phyloP scores from a whole-genome alignment of 1,284 basidiomycete species.

The Kalmanozyma brasiliensis region DNA sequence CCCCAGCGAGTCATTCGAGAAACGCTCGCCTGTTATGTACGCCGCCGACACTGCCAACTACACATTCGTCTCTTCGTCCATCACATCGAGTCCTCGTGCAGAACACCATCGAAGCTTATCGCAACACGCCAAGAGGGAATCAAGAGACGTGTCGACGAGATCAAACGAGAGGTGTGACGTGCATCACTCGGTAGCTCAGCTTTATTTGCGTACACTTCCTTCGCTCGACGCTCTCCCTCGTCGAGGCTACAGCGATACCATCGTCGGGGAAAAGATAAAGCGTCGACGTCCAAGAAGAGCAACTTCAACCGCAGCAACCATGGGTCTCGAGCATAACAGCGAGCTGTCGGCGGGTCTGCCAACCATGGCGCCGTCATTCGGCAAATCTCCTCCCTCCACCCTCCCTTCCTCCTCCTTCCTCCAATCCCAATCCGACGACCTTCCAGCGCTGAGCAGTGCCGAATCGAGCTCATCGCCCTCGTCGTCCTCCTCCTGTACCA shows the following conservation, averaged over 20 bases:
- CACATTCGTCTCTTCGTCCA: constrained; percentile 2
- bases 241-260: constrained; percentile 1
- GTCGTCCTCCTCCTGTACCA: neutral
- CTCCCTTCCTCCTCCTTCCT: constrained; percentile 4
- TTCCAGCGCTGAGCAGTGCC: constrained; percentile 17
- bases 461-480: constrained; percentile 20
- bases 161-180: constrained; percentile 28
- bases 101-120: too few relatives aligned
- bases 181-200: constrained; percentile 30
- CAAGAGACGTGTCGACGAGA: neutral
- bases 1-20: neutral
- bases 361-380: constrained; percentile 2
- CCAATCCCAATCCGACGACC: constrained; percentile 13
- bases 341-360: too few relatives aligned
- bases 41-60: constrained; percentile 3
- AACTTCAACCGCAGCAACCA: neutral
- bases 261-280: neutral
- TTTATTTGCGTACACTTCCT: constrained; percentile 25
- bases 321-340: too few relatives aligned
- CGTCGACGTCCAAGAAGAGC: neutral
- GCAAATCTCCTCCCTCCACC: too few relatives aligned
- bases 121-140: neutral
- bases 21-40: constrained; percentile 5
- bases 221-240: constrained; percentile 7
- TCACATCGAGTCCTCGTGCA: too few relatives aligned